Evolutionary conservation across 2,329 filamentous ascomycete genomes (phyloP).

Genomic region (Xylariaceae sp.): DNA sequence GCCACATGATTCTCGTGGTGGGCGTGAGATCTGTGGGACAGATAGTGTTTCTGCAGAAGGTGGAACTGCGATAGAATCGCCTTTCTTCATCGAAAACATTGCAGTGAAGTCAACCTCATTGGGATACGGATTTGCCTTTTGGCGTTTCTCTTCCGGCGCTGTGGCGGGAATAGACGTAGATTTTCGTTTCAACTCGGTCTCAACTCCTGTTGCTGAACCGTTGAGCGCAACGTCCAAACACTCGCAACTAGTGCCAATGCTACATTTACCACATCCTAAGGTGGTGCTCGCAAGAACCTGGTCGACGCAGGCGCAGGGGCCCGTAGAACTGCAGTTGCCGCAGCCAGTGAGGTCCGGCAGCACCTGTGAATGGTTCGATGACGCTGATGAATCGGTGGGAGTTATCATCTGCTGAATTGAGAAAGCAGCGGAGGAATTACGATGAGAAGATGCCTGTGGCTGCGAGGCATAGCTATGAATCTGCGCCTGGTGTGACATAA

Average conservation of each 20-base stretch:
- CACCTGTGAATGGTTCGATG: constrained; percentile 30
- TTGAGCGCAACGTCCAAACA: constrained; percentile 48
- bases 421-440: constrained; percentile 40
- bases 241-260: constrained; percentile 56
- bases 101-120: constrained; percentile 72
- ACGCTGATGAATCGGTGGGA: constrained; percentile 40
- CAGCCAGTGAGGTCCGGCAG: constrained; percentile 41
- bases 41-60: constrained; percentile 31
- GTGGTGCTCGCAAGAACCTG: constrained; percentile 50
- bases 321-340: constrained; percentile 50
- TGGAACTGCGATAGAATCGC: constrained; percentile 32
- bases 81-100: constrained; percentile 50
- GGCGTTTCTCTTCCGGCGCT: constrained; percentile 50
- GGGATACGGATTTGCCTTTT: constrained; percentile 43
- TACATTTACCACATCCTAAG: constrained; percentile 62
- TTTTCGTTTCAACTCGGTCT: constrained; percentile 47
- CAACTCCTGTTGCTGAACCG: constrained; percentile 28
- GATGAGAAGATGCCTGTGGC: constrained; percentile 27
- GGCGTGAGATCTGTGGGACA: constrained; percentile 27
- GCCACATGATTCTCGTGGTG: constrained; percentile 65
- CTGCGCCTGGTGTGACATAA: constrained; percentile 23
- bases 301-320: constrained; percentile 55
- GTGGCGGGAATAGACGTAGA: constrained; percentile 40
- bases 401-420: constrained; percentile 55
- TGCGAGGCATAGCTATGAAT: constrained; percentile 23